These are phyloP conservation scores for Agrocybe pediades DNA, from an alignment of 768 basidiomycete genomes.

Conservation along the genomic window DNA sequence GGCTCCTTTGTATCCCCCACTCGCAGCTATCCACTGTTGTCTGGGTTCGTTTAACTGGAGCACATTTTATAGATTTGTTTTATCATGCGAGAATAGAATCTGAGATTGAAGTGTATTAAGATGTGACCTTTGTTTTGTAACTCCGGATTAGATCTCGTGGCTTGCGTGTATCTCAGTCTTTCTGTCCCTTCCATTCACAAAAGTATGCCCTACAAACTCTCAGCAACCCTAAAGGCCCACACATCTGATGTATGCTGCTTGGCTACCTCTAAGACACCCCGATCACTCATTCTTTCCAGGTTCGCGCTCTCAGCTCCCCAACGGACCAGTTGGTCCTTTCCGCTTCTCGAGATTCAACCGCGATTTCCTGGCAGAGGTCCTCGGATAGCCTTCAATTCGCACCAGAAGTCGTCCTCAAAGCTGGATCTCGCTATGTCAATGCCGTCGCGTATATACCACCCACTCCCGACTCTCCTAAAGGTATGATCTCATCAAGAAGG, in stretches of 20 bases:
- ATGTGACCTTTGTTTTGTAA: conserved; percentile 23
- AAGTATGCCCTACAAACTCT: conserved; percentile 34
- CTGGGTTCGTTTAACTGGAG: conserved; percentile 87
- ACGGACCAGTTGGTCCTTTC: conserved; percentile 80
- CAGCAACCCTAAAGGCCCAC: conserved; percentile 30
- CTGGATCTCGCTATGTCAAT: conserved; percentile 79
- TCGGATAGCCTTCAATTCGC: conserved; percentile 50
- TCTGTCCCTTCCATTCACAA: conserved; percentile 2
- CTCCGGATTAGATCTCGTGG: conserved; percentile 26
- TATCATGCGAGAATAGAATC: background rate
- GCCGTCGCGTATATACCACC: conserved; percentile 78
- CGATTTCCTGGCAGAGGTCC: conserved; percentile 79
- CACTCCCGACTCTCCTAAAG: conserved; percentile 68
- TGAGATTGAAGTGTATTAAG: conserved; percentile 9
- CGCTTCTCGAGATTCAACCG: conserved; percentile 89
- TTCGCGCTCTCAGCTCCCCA: conserved; percentile 80
- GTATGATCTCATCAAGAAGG: conserved; percentile 34
- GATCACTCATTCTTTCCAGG: conserved; percentile 47
- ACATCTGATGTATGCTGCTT: conserved; percentile 29
- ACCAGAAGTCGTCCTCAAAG: conserved; percentile 54
- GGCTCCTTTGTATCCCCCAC: conserved; percentile 84
- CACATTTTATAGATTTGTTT: conserved; percentile 48
- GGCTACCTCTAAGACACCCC: conserved; percentile 1
- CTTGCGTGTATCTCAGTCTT: conserved; percentile 19
- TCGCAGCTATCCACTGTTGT: conserved; percentile 51